Base-by-base conservation (phyloP, 371 early-diverging fungal species). In the Rhizopus stolonifer region DNA sequence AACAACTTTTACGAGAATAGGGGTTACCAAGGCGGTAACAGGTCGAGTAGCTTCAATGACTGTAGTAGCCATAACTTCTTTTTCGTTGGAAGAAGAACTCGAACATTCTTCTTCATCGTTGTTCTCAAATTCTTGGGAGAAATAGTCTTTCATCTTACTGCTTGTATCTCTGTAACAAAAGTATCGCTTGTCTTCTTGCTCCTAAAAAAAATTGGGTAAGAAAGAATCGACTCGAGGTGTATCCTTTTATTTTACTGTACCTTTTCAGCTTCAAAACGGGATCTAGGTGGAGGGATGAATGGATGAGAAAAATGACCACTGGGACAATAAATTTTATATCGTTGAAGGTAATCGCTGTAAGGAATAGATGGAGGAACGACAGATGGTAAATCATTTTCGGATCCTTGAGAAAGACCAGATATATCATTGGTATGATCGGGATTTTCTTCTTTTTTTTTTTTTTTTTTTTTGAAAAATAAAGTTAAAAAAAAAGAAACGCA, bases 1-100 rank as follows among this genome's bases (percentile, higher is more conserved):
- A 15, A 88, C 81, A 48, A 87, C 79, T 52, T 85, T 85, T 11
- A 91, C 79, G 21, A 85, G 78, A 36, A 89, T 84, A 5, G 91
- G 91, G 0, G 90, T 91, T 19, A 89, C 51, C 4, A 88, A 61
- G 2, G 89, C 56, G 42, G 76, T 73, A 14, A 87, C 65, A 18
- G 83, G 75, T 15, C 80, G 71, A 0, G 81, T 83, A 5, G 86
- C 73, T 47, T 87, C 85, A 6, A 86, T 68, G 4, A 84, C 67
- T 0, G 82, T 79, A 0, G 84, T 83, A 2, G 73, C 75, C 11
- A 60, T 54, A 0, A 72, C 69, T 40, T 74, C 79, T 36, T 70
- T 67, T 5, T 58, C 55, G 23, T 51, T 32, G 24, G 39, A 46
- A n/a, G n/a, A 24, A 32, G 46, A 11, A 6, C 46, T 42, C 11